Base-by-base conservation (phyloP, 805 yeast species). In the Osmozyma mogii region DNA sequence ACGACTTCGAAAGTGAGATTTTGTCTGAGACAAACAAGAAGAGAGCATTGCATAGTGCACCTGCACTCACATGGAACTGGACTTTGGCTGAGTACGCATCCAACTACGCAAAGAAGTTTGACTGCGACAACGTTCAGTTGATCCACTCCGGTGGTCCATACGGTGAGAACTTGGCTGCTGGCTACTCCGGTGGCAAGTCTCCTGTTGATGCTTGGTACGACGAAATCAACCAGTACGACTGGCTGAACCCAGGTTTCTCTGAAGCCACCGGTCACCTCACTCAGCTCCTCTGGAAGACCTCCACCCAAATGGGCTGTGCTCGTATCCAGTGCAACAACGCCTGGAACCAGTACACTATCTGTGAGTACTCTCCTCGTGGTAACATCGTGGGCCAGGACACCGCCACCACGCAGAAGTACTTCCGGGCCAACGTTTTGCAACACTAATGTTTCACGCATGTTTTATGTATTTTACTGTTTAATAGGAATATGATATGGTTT, bases 91-190 rank as follows among this genome's bases (percentile, higher is more conserved):
- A 28, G 2, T n/a, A 35, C 12, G 11, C 38, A 2, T 13, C 37
- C 4, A 11, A 29, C 24, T 11, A 27, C 27, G 18, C 35, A 14
- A 15, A 5, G 8, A 7, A 49, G 11, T 69, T 70, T 45, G 57
- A 65, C 23, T 81, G 83, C 48, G 58, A 64, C 41, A 70, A 77
- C 6, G 84, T 81, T 40, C 54, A 61, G 31, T 61, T 81, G 41
- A 53, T 65, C 11, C 89, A 82, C 56, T 75, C 85, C 13, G 62
- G 67, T 21, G 77, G 79, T 9, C 68, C 68, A 11, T 78, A 77
- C 50, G 92, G 92, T 58, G 89, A 82, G 52, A 82, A 82, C 58
- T 64, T 82, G 41, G 88, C 87, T 11, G 69, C 75, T 23, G 89
- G 85, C 37, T 68, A 68, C 41, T 54, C 72, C 4, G 78, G 70